phyloP scores from a whole-genome alignment of 768 basidiomycete genomes.

The Lactifluus volemus region DNA sequence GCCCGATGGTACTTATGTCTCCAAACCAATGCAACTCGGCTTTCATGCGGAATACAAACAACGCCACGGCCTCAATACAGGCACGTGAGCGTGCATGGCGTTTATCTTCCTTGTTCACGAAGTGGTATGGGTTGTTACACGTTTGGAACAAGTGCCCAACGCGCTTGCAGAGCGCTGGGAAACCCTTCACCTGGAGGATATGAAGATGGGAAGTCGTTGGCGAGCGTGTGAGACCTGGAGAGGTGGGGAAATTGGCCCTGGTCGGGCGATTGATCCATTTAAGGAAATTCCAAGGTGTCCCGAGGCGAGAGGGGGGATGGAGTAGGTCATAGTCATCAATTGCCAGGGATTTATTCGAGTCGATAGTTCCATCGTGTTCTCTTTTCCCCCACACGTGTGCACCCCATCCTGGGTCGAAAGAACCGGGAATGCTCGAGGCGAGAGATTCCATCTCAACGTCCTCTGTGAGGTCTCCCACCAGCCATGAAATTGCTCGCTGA shows the following conservation, averaged over 20 bases:
- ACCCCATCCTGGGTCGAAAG: constrained; percentile 4
- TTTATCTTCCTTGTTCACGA: not conserved
- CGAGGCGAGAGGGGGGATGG: not conserved
- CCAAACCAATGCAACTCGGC: constrained; percentile 4
- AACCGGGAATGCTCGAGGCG: constrained; percentile 9
- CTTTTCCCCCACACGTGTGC: not conserved
- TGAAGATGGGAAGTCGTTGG: not conserved
- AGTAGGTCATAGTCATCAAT: not conserved
- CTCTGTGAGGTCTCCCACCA: not conserved
- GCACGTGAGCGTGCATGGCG: constrained; percentile 4
- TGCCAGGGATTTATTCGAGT: not conserved
- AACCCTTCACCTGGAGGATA: not conserved
- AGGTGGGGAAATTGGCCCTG: not conserved
- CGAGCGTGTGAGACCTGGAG: not conserved
- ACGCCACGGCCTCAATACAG: constrained; percentile 8
- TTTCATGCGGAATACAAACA: constrained; percentile 6
- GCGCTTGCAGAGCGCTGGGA: constrained; percentile 5
- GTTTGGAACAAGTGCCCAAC: constrained; percentile 10
- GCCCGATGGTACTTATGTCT: not conserved
- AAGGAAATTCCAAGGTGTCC: not conserved
- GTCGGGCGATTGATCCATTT: not conserved
- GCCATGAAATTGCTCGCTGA: constrained; percentile 11
- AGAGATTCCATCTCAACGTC: constrained; percentile 15
- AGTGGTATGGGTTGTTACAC: constrained; percentile 1
- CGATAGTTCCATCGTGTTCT: not conserved